Conservation (phyloP, 2,329 filamentous ascomycete genomes). For the Hymenoscyphus fructigenus region DNA sequence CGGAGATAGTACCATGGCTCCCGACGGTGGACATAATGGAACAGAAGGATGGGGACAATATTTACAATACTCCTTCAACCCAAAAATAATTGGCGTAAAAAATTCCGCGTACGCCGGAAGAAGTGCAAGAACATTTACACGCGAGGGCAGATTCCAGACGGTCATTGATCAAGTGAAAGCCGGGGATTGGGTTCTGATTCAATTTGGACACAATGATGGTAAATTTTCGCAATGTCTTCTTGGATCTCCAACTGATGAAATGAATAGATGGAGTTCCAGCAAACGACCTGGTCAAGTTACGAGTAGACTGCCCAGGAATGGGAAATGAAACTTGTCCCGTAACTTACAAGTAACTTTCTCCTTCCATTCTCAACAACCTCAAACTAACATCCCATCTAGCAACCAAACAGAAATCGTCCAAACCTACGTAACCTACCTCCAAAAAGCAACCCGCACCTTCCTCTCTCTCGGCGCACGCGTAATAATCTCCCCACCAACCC, state of each 20-base stretch:
- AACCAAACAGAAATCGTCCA: slow-evolving; percentile 27
- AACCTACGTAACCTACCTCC: slow-evolving; percentile 27
- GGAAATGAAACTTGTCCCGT: slow-evolving; percentile 27
- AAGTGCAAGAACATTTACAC: slow-evolving; percentile 62
- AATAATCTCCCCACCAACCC: slow-evolving; percentile 57
- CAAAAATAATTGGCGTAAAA: slow-evolving; percentile 16
- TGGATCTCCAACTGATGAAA: neutral
- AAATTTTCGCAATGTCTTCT: neutral
- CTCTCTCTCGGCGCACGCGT: slow-evolving; percentile 57
- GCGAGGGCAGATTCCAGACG: slow-evolving; percentile 62
- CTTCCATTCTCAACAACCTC: neutral
- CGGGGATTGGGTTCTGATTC: slow-evolving; percentile 67
- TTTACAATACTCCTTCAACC: slow-evolving; percentile 24
- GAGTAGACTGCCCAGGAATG: slow-evolving; percentile 1
- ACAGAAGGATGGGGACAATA: slow-evolving; percentile 32
- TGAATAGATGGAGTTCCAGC: slow-evolving; percentile 18
- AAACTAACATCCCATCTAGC: slow-evolving; percentile 8
- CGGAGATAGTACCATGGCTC: slow-evolving; percentile 27
- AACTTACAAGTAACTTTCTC: slow-evolving; percentile 18
- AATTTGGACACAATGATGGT: slow-evolving; percentile 70
- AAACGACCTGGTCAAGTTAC: neutral
- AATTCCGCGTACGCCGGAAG: slow-evolving; percentile 67
- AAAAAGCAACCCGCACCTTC: slow-evolving; percentile 27
- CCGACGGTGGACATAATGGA: slow-evolving; percentile 21
- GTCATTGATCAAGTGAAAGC: slow-evolving; percentile 52